Evolutionary conservation across 495 filamentous ascomycete genomes (phyloP), one percentile per base, ranked within the genome.

Genomic region (Daldinia childiae): DNA sequence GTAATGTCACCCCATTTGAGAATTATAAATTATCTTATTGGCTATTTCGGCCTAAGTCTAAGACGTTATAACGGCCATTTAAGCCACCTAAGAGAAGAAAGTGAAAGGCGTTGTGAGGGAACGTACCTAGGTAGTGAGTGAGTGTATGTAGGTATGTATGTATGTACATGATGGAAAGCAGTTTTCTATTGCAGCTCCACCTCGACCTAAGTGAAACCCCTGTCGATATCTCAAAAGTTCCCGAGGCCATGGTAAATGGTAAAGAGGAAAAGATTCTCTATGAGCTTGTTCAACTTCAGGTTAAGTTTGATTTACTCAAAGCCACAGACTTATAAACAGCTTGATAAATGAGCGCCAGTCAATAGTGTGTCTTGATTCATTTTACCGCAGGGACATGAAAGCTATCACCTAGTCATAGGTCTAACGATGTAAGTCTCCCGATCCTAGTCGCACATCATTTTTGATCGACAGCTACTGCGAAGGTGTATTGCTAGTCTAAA

Each of bases 371-470:
- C 19, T 29, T 39, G 32, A 12, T 43, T 27, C 26, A 17, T 15
- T 17, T 51, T 12, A n/a, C 59, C 43, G 61, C 57, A 45, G 62
- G 39, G 63, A 38, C 32, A 27, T 60, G 52, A 62, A 74, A 62
- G 57, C 57, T 65, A 63, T 66, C 51, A 62, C 69, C 38, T 43
- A 50, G 64, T 59, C 12, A 38, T 62, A n/a, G 6, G 14, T 30
- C 54, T 19, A 62, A 50, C 52, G 34, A 34, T 41, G 43, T 59
- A 52, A 48, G n/a, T n/a, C 41, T 60, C 24, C 32, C 19, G n/a
- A 74, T 71, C 71, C 67, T 60, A 57, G 67, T 51, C 26, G 67
- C 54, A 66, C 66, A 74, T 77, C 74, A 70, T 73, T 77, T 72
- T 55, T 77, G 72, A 77, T 77, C 72, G 69, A 64, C 74, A 24